Base-by-base conservation (phyloP, 2,329 filamentous ascomycete genomes). In the Fusarium fracticaudum region DNA sequence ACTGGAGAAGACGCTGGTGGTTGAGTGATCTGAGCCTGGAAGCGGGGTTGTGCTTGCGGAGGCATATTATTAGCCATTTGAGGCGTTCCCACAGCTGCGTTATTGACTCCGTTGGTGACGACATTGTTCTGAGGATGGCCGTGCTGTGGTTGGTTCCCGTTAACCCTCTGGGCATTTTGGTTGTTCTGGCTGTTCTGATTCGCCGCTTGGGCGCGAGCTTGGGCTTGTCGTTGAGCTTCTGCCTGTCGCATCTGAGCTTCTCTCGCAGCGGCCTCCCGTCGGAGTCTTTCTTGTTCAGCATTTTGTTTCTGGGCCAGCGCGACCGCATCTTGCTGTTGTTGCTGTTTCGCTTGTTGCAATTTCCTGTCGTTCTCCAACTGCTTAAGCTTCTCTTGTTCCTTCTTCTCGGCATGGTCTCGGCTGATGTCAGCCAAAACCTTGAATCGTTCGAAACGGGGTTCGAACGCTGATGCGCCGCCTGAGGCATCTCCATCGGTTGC, bases 361-460 rank as follows among this genome's bases (percentile, higher is more conserved):
- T 87, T 87, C 60, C 87, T 86, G 72, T 89, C 88, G 54, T 88
- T 87, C 70, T 91, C 89, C 24, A 87, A 86, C 67, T 92, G 89
- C 73, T 91, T 89, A 61, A 90, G 86, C 82, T 94, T 94, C 78
- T 96, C 93, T 66, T 92, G 90, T 69, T 93, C 92, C 74, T 91
- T 91, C 79, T 91, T 93, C 80, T 97, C 94, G 33, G 91, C 91
- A 69, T 94, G 92, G 48, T 94, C 90, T 63, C 90, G 86, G 79
- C 92, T 94, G 77, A 98, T 97, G 66, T 94, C 93, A 66, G 94
- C 94, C 48, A 99, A 90, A 3, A 94, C 91, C 85, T 98, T 98
- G 83, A 98, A 98, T 43, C 93, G 91, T 76, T 96, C 95, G 80
- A 98, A 98, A 35, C 92, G 90, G 41, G 93, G 91, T 80, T 97